phyloP scores from a whole-genome alignment of 2,329 filamentous ascomycete species.

The Talaromyces amestolkiae region DNA sequence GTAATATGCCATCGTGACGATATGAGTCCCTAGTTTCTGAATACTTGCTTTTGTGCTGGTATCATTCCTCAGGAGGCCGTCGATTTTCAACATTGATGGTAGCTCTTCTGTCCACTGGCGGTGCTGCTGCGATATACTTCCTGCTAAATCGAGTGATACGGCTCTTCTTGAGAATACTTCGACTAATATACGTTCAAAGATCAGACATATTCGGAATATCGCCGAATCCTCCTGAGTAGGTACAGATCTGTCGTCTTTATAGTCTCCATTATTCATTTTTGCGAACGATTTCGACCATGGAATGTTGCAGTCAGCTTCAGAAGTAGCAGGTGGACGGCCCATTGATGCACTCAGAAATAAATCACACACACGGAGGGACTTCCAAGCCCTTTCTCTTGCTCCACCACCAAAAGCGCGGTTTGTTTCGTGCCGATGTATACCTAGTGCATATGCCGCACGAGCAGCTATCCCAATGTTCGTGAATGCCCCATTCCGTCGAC shows the following conservation, averaged over 20 bases:
- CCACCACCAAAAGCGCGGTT: conserved; percentile 31
- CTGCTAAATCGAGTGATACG: conserved; percentile 43
- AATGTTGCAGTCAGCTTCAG: conserved; percentile 39
- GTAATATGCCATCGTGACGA: conserved; percentile 52
- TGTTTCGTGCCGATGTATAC: conserved; percentile 52
- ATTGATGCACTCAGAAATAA: conserved; percentile 52
- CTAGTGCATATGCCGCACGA: conserved; percentile 53
- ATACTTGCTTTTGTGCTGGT: conserved; percentile 33
- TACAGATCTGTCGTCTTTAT: conserved; percentile 22
- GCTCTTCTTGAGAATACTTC: conserved; percentile 46
- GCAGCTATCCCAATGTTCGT: conserved; percentile 54
- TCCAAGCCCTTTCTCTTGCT: conserved; percentile 52
- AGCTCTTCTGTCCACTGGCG: conserved; percentile 42
- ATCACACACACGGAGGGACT: conserved; percentile 52
- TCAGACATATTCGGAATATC: conserved; percentile 45
- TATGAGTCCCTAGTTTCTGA: conserved; percentile 41
- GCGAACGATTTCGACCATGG: conserved; percentile 43
- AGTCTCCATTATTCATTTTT: conserved; percentile 28
- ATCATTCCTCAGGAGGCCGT: neutral
- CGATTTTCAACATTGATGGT: conserved; percentile 46
- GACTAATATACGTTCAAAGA: conserved; percentile 43
- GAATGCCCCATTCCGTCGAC: conserved; percentile 53
- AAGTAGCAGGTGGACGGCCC: conserved; percentile 54
- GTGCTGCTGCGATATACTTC: conserved; percentile 44
- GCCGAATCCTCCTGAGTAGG: conserved; percentile 49